Evolutionary conservation across 83 land plant species (phyloP), one percentile per base, ranked within the genome.

Genomic region (Thuja plicata): DNA sequence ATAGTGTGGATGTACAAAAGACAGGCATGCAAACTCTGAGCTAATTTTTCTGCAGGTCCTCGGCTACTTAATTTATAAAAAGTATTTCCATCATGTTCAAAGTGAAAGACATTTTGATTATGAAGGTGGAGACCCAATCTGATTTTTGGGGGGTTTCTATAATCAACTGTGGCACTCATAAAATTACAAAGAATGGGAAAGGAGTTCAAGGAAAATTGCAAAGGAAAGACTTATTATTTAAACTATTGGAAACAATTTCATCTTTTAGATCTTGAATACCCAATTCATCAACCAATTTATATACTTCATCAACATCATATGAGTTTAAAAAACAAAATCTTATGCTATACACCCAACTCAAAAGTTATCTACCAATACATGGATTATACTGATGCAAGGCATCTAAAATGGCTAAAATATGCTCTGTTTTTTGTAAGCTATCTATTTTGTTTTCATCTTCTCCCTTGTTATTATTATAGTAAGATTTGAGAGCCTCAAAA

Each of bases 11-110:
- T n/a, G n/a, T n/a, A n/a, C n/a, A n/a, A n/a, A n/a, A n/a, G n/a
- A n/a, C n/a, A n/a, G n/a, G n/a, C n/a, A 24, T 81, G 12, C 24
- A 81, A 81, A 81, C 84, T 81, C 8, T 81, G 84, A 41, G 84
- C 13, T 43, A 8, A 0, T 41, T 81, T 40, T 40, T 43, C 48
- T 43, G 30, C 50, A 21, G 84, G 46, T 6, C n/a, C 46, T 21
- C 13, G 46, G 4, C 30, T 10, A 16, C 8, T 81, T 38, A 81
- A 7, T 3, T 27, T 43, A 30, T 43, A 81, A 3, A 24, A 21
- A 24, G 8, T 41, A n/a, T 43, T 21, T 43, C 0, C 2, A 81
- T 2, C 27, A 43, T 24, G 52, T 43, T 81, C 50, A 21, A 81
- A 41, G 32, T 8, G 16, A 43, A 24, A 82, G 10, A 3, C 9